phyloP scores from a whole-genome alignment of 23 red algal genomes.

The Agarophyton chilense region DNA sequence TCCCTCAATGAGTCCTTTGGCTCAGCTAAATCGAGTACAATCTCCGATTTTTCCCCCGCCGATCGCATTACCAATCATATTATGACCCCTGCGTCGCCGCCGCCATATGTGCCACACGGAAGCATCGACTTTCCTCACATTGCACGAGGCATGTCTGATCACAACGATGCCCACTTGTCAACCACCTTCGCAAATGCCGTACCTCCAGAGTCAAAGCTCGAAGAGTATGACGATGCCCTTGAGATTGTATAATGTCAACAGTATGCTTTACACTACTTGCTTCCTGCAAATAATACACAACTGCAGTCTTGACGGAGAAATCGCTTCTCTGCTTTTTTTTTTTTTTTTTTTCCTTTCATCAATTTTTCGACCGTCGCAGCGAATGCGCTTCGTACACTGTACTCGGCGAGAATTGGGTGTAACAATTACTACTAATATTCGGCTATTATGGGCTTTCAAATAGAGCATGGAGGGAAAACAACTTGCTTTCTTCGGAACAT shows the following conservation, averaged over 20 bases:
- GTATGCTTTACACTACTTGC: no score
- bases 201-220: background rate
- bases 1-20: background rate
- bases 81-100: background rate
- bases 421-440: no score
- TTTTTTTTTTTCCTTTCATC: background rate
- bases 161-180: background rate
- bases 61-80: background rate
- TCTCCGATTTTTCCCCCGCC: background rate
- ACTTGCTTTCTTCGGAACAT: no score
- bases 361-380: no score
- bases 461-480: no score
- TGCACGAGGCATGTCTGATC: background rate
- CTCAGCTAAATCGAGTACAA: background rate
- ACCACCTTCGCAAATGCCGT: conserved; percentile 4
- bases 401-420: no score
- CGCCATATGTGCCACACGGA: background rate
- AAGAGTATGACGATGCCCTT: conserved; percentile 21
- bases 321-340: no score
- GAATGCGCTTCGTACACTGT: no score
- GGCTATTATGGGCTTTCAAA: no score
- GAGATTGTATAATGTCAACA: conserved; percentile 7
- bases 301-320: no score
- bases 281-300: no score
- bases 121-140: background rate